A percentile compares a stretch with the other conserved stretches of the same genome.
phyloP scores from a whole-genome alignment of 2,329 filamentous ascomycete genomes.

The Colletotrichum tanaceti region DNA sequence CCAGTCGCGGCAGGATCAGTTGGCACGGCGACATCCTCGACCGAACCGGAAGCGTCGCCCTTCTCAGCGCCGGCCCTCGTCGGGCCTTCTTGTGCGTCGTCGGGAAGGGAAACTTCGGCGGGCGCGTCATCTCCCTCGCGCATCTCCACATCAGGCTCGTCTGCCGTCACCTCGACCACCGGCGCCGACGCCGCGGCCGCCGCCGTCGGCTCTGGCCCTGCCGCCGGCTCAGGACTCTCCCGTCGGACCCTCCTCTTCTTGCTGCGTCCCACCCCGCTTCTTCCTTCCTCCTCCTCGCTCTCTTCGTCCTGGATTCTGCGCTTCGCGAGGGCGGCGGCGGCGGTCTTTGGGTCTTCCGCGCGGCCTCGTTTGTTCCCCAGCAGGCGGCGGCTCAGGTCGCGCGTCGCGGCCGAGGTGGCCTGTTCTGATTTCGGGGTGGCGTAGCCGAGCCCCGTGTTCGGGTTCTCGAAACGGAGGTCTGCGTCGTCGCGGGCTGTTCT shows the following conservation, averaged over 20 bases:
- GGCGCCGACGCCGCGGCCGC: not conserved
- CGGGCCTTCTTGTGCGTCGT: not conserved
- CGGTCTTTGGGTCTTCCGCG: slow-evolving; percentile 34
- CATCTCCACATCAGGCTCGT: not conserved
- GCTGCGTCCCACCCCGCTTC: slow-evolving; percentile 53
- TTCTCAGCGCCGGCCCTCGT: not conserved
- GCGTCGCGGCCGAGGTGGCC: slow-evolving; percentile 44
- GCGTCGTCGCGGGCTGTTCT: slow-evolving; percentile 32
- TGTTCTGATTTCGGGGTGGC: slow-evolving; percentile 44
- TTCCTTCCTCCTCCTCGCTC: slow-evolving; percentile 51
- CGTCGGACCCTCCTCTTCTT: slow-evolving; percentile 48
- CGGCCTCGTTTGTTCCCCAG: slow-evolving; percentile 43
- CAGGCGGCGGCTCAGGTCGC: slow-evolving; percentile 48
- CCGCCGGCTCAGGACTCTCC: slow-evolving; percentile 7
- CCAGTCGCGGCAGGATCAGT: not conserved
- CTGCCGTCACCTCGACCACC: not conserved
- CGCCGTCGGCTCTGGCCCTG: slow-evolving; percentile 8
- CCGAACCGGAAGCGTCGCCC: not conserved
- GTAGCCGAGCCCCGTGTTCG: slow-evolving; percentile 58
- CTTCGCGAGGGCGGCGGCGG: slow-evolving; percentile 29
- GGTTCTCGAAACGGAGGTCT: slow-evolving; percentile 40
- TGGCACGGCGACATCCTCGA: not conserved
- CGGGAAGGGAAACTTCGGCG: not conserved
- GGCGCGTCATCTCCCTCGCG: slow-evolving; percentile 11
- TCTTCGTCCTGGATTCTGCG: slow-evolving; percentile 42